phyloP scores from a whole-genome alignment of 176 grass and related monocot species.

The Triticum aestivum region DNA sequence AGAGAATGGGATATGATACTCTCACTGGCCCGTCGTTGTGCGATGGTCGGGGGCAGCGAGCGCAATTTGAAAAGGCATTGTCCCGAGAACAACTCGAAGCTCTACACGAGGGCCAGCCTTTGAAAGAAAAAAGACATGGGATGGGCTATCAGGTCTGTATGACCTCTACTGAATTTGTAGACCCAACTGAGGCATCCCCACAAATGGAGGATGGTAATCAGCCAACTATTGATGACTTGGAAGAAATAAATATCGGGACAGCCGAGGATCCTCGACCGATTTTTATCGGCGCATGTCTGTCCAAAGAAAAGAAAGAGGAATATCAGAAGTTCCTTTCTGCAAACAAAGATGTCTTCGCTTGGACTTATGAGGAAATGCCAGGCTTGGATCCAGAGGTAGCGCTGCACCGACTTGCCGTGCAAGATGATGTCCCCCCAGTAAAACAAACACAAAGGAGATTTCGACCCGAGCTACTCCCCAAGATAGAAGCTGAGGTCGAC shows the following conservation, averaged over 20 bases:
- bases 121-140: not conserved
- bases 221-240: not conserved
- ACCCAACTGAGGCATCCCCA: not conserved
- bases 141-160: not conserved
- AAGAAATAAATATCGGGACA: not conserved
- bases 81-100: not conserved
- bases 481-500: not conserved
- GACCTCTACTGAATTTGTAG: not conserved
- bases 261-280: not conserved
- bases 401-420: not conserved
- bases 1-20: not conserved
- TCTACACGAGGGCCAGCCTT: not conserved
- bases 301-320: not conserved
- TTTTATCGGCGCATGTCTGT: not conserved
- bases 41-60: not conserved
- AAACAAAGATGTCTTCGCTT: not conserved
- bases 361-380: conserved; percentile 13
- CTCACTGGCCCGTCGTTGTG: not conserved
- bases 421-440: not conserved
- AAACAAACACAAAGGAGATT: not conserved
- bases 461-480: not conserved
- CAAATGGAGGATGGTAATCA: conserved; percentile 19
- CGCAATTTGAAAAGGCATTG: not conserved
- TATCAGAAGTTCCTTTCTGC: not conserved
- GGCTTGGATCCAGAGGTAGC: not conserved